Base-by-base conservation (phyloP, 345 rosid genomes). In the Noccaea caerulescens region DNA sequence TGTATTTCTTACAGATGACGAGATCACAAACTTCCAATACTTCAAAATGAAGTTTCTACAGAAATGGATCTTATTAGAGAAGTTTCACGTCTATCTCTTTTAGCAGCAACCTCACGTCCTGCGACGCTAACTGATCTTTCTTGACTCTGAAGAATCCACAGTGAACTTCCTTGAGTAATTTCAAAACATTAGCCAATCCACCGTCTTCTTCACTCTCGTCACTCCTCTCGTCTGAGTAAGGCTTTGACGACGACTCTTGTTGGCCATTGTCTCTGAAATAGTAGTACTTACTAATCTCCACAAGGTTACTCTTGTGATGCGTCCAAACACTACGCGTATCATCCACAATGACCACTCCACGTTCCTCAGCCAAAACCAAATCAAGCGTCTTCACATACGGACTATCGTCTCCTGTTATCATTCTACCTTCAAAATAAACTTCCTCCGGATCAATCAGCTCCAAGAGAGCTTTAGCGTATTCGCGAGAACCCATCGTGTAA, bases 231-330 rank as follows among this genome's bases (percentile, higher is more conserved):
- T 66, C 59, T 4, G 60, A 52, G 50, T 39, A 39, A 39, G 50
- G 45, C 14, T 13, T 39, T 51, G 59, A 38, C 5, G 30, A 27
- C 3, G 30, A 27, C 30, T 8, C 34, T 16, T 49, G 7, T 52
- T 6, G 38, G 23, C 38, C 8, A 13, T 51, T 72, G 84, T 86
- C 88, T 84, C 83, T 47, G 79, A 50, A 14, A 86, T 87, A 65
- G 34, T 60, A 36, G 90, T 78, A 70, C 73, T 76, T 52, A 75
- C 72, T 65, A 85, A 77, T 16, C 53, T 68, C 56, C 20, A 44
- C 34, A 9, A 68, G 25, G 25, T 68, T 57, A 8, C 64, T 69
- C 32, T 10, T 46, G 18, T 64, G 45, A 64, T 49, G 10, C 1
- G 45, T 10, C 69, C 69, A 64, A 5, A 64, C 36, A 16, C 12